A percentile compares a stretch with the other conserved stretches of the same genome.
Evolutionary conservation across 108 stramenopile species (phyloP).

Genomic region (Nitzschia palea): DNA sequence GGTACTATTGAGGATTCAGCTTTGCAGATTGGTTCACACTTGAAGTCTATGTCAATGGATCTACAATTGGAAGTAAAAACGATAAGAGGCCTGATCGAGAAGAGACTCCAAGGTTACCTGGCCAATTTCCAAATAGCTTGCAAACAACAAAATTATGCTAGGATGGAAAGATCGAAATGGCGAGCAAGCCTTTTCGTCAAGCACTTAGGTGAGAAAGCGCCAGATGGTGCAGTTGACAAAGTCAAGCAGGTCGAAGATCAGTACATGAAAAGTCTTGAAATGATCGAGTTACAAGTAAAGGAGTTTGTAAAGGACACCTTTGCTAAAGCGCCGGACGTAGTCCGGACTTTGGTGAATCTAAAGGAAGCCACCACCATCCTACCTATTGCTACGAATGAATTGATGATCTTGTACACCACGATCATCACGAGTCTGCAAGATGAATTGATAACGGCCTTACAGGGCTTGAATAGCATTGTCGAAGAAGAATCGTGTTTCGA

Average conservation of each 20-base stretch:
- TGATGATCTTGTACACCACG: conserved; percentile 32
- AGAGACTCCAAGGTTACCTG: conserved; percentile 2
- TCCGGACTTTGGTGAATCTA: conserved; percentile 26
- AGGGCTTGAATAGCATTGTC: conserved; percentile 2
- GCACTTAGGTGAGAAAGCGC: neutral
- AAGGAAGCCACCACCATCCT: conserved; percentile 27
- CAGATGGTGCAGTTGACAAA: neutral
- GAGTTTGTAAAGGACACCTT: conserved; percentile 23
- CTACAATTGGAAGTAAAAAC: neutral
- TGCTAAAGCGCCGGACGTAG: conserved; percentile 23
- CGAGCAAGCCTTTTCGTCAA: neutral
- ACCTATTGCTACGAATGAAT: conserved; percentile 12
- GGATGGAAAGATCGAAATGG: neutral
- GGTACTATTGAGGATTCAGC: conserved; percentile 29
- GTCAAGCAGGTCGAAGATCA: neutral
- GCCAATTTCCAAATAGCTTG: conserved; percentile 20
- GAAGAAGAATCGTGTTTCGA: conserved; percentile 33
- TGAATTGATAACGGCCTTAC: conserved; percentile 7
- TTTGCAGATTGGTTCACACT: conserved; percentile 21
- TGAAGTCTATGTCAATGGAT: neutral
- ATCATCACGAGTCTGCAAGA: conserved; percentile 12
- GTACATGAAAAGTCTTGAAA: neutral
- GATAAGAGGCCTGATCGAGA: neutral
- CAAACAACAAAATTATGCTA: conserved; percentile 20
- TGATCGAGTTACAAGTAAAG: neutral